phyloP scores from a whole-genome alignment of 495 filamentous ascomycete genomes.

The Neurospora sp. region DNA sequence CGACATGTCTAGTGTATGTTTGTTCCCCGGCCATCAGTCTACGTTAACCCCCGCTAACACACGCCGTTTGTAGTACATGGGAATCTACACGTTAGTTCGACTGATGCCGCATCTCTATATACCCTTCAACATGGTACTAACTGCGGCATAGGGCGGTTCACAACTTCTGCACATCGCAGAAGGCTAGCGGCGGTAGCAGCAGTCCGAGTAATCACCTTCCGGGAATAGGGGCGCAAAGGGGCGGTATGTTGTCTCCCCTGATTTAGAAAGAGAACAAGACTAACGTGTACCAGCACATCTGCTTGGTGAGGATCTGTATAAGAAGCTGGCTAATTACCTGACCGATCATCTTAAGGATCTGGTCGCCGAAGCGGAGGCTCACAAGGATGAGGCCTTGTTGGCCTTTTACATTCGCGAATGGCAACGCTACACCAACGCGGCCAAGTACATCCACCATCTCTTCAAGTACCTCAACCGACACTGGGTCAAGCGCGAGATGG shows the following conservation, averaged over 20 bases:
- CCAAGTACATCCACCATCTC: conserved; percentile 92
- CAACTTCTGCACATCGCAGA: conserved; percentile 98
- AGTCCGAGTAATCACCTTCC: not conserved
- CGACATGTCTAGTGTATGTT: conserved; percentile 75
- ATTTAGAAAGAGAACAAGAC: not conserved
- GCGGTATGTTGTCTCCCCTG: conserved; percentile 47
- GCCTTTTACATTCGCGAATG: conserved; percentile 96
- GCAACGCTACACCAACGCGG: conserved; percentile 88
- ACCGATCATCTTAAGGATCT: conserved; percentile 61
- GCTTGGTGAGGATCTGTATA: conserved; percentile 92
- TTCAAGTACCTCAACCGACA: conserved; percentile 97
- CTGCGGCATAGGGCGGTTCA: conserved; percentile 63
- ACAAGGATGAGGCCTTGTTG: conserved; percentile 83
- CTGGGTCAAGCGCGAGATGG: conserved; percentile 98
- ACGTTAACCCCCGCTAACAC: conserved; percentile 3
- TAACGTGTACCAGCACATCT: conserved; percentile 59
- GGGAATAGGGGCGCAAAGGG: conserved; percentile 53
- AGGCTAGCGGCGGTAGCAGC: conserved; percentile 49
- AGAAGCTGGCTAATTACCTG: conserved; percentile 76
- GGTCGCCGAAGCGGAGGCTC: conserved; percentile 54
- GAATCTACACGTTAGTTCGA: conserved; percentile 74
- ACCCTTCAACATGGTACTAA: conserved; percentile 16
- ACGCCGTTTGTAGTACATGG: conserved; percentile 61
- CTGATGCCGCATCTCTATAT: not conserved
- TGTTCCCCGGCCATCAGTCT: not conserved